Evolutionary conservation across 1,284 basidiomycete species (phyloP), one percentile per base, ranked within the genome.

Genomic region (Coniophora puteana): DNA sequence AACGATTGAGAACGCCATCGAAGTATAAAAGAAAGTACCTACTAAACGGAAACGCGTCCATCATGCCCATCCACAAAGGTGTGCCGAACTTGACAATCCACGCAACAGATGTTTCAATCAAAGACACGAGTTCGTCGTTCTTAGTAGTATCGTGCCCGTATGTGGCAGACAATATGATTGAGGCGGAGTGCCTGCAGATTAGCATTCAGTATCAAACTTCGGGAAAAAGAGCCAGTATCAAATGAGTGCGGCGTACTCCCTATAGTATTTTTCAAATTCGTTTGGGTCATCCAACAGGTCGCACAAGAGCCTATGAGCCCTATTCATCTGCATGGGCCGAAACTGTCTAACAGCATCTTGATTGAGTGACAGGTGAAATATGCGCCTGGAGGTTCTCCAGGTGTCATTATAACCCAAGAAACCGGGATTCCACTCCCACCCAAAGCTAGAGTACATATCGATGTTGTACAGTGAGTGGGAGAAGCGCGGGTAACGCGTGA

Each of bases 291-390:
- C 12, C 25, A 59, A 36, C 29, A 61, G 36, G 25, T 57, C 43
- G 42, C 38, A 20, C 22, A 51, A 12, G 26, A 57, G 28, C 8
- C 41, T 37, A 16, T 39, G 47, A n/a, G 24, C 39, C 38, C 60
- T 60, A 31, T 11, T 40, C 26, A 57, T 16, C 22, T 52, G 57
- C 21, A 49, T 28, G 5, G 53, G 55, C 25, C 24, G 55, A 28
- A 45, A 53, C 5, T 31, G 8, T 26, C 42, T 20, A 0, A 46
- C 16, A 1, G 55, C 47, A 28, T 62, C 51, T 4, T 46, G 37
- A 28, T 47, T 43, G 24, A 62, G 60, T 8, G 47, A 31, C 21
- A 61, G 58, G 25, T 62, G 58, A 29, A 58, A 62, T 2, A 60
- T 33, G 26, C 44, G 45, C 38, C 54, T 53, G 13, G 53, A 43